These are phyloP conservation scores for Hypoxylon sp. DNA, from an alignment of 2,329 filamentous ascomycete species.

Conservation along the genomic window DNA sequence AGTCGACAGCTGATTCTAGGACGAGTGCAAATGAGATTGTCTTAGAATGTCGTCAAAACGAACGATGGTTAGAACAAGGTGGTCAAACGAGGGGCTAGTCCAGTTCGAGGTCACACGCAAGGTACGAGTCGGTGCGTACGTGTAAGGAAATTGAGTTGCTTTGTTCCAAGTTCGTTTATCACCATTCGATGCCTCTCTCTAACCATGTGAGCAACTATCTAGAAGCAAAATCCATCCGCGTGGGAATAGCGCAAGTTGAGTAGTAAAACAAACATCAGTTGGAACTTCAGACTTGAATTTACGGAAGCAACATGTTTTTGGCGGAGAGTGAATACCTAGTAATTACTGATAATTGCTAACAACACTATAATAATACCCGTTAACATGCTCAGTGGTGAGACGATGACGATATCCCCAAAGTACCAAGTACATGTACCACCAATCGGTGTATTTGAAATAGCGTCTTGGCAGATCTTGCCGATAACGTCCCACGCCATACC, in stretches of 20 bases:
- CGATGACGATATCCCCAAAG: slow-evolving; percentile 37
- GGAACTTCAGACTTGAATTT: slow-evolving; percentile 8
- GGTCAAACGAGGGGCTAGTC: slow-evolving; percentile 8
- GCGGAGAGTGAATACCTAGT: not conserved
- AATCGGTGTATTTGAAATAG: slow-evolving; percentile 37
- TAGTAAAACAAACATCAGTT: not conserved
- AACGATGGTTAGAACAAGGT: slow-evolving; percentile 29
- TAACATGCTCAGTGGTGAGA: slow-evolving; percentile 3
- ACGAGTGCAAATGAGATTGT: slow-evolving; percentile 18
- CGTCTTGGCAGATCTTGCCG: slow-evolving; percentile 45
- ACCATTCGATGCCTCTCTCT: not conserved
- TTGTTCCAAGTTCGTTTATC: not conserved
- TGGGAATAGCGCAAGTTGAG: not conserved
- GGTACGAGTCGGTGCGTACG: slow-evolving; percentile 24
- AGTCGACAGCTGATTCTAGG: slow-evolving; percentile 6
- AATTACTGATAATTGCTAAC: slow-evolving; percentile 11
- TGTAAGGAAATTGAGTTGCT: not conserved
- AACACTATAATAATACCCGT: slow-evolving; percentile 1
- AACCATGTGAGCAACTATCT: not conserved
- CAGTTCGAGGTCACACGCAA: slow-evolving; percentile 41
- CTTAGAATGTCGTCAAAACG: slow-evolving; percentile 36
- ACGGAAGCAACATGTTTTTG: slow-evolving; percentile 4
- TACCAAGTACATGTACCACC: slow-evolving; percentile 16
- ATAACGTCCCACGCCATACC: slow-evolving; percentile 29
- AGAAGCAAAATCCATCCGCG: not conserved